Evolutionary conservation across 352 stramenopile species (phyloP), one percentile per base, ranked within the genome.

Genomic region (Phytophthora multivora): DNA sequence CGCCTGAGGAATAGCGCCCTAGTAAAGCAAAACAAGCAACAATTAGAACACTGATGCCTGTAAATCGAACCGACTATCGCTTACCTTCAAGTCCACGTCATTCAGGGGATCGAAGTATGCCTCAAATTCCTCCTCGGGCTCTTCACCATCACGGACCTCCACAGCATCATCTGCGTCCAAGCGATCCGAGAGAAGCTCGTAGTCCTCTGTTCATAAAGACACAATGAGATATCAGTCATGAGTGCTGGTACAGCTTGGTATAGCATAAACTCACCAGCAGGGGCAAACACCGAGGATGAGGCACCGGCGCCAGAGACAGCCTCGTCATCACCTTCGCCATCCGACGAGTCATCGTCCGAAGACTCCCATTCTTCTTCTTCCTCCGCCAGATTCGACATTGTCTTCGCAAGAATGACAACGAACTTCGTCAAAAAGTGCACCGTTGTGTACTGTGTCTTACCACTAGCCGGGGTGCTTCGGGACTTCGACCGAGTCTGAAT

Each of bases 361-460:
- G 80, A 87, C 53, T 90, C 76, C 81, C 80, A 90, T 35, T 90
- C 82, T 10, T 94, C 85, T 57, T 91, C 82, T 0, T 94, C 85
- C 40, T 92, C 83, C 8, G 79, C 79, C 7, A 95, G 61, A 16
- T 90, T 79, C 12, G 68, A 66, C 61, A 89, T 73, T 10, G 83
- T 90, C 70, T 91, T 91, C 10, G 81, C 81, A 33, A 93, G 62
- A 42, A 90, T 77, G 9, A 89, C 76, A 13, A 90, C 74, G 16
- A 92, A 75, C 63, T 92, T 92, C 25, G 86, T 90, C 57, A 89
- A 68, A 52, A 92, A 92, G 58, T 91, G 83, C n/a, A 94, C 82
- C 7, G 65, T 80, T 16, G 68, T 79, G 18, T 79, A 70, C 69
- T 86, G 69, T 35, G 73, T 79, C 55, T 77, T 69, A 36, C 16